Base-by-base conservation (phyloP, 2,329 filamentous ascomycete genomes). In the Penicillium sp. region DNA sequence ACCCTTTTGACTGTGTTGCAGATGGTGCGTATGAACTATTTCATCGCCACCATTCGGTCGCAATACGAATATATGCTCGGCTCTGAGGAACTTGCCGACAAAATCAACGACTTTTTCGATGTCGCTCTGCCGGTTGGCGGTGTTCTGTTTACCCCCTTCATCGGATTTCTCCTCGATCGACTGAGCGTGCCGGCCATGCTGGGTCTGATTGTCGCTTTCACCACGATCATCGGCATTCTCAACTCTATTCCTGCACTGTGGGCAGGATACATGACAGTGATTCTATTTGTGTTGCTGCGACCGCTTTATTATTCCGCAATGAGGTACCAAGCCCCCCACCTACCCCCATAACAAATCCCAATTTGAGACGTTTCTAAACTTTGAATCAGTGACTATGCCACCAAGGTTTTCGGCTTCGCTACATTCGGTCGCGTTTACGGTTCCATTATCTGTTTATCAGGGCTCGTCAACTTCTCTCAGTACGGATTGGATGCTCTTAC, bases 361-460 rank as follows among this genome's bases (percentile, higher is more conserved):
- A 31, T 16, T 18, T 13, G 13, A 24, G 23, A 2, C 1, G 36
- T 49, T 47, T 24, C 52, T 46, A 51, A 51, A 49, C 16, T 18
- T n/a, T 34, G 31, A 12, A 18, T 8, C 21, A 81, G 81, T 24
- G 91, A 96, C 74, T 95, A 95, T 70, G 84, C 85, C 13, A 91
- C 90, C 59, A 96, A 95, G 73, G 90, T 96, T 29, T 96, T 96
- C 68, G 91, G 91, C 13, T 95, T 96, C 74, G 81, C 86, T 51
- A 96, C 90, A 0, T 96, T 96, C 63, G 91, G 91, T 38, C 94
- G 88, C 43, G 90, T 96, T 28, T 96, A 96, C 72, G 92, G 92
- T 4, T 81, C 91, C 10, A 90, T 95, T 62, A 95, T 95, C 63
- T 95, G 89, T 70, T 75, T 94, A 2, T 87, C 90, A 0, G 92